These are phyloP conservation scores for Neofusicoccum umdonicola DNA, from an alignment of 2,329 filamentous ascomycete genomes.

Conservation along the genomic window DNA sequence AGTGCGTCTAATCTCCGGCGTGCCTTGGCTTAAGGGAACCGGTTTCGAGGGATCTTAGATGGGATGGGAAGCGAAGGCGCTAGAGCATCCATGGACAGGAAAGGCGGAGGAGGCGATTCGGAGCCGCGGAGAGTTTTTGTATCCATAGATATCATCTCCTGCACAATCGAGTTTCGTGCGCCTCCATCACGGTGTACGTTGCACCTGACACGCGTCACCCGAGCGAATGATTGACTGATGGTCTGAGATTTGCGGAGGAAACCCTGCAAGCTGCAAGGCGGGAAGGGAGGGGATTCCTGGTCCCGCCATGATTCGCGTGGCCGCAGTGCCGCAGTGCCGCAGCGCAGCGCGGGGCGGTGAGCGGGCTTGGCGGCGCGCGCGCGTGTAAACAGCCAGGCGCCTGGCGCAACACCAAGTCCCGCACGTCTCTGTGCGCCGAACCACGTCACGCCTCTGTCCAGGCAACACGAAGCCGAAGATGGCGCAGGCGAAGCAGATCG, in stretches of 20 bases:
- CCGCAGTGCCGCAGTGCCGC: not conserved
- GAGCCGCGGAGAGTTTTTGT: slow-evolving; percentile 1
- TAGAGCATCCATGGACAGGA: slow-evolving; percentile 6
- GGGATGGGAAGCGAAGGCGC: slow-evolving; percentile 9
- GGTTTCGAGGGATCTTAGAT: slow-evolving; percentile 7
- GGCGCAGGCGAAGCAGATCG: slow-evolving; percentile 45
- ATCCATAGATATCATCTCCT: slow-evolving; percentile 13
- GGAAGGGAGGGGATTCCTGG: not conserved
- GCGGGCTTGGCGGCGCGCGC: not conserved
- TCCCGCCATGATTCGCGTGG: not conserved
- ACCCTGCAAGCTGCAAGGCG: slow-evolving; percentile 4
- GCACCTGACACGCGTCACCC: slow-evolving; percentile 3
- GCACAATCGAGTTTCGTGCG: slow-evolving; percentile 12
- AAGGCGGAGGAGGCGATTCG: slow-evolving; percentile 4
- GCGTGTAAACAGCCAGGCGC: slow-evolving; percentile 14
- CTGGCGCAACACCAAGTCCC: slow-evolving; percentile 3
- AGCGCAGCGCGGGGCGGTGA: not conserved
- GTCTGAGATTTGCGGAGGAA: slow-evolving; percentile 10
- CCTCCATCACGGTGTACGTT: not conserved
- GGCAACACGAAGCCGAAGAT: slow-evolving; percentile 28
- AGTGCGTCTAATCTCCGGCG: slow-evolving; percentile 14
- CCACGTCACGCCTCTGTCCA: not conserved
- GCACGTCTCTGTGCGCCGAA: not conserved
- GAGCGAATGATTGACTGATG: slow-evolving; percentile 1
- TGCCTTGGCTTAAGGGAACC: slow-evolving; percentile 8